A percentile compares a stretch with the other conserved stretches of the same genome.
phyloP scores from a whole-genome alignment of 805 yeast species.

The Myxozyma melibiosi region DNA sequence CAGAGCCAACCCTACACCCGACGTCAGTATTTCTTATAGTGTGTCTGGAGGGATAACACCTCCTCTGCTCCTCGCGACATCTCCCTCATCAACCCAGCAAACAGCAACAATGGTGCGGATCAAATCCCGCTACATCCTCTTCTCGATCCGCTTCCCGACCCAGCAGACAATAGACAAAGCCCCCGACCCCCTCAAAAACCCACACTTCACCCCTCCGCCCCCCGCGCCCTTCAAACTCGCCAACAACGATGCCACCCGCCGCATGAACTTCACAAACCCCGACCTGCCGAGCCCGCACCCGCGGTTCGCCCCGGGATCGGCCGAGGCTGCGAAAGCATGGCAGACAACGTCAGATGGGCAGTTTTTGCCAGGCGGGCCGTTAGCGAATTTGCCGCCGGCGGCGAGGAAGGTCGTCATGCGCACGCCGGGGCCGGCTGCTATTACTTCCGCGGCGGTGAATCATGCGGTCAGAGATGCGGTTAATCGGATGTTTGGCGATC shows the following conservation, averaged over 20 bases:
- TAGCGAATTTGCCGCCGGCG: conserved; percentile 37
- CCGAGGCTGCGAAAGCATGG: too few relatives aligned
- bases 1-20: too few relatives aligned
- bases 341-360: neutral
- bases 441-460: conserved; percentile 55
- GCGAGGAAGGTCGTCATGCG: conserved; percentile 16
- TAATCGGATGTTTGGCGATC: conserved; percentile 72
- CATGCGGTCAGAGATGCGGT: conserved; percentile 59
- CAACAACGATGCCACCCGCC: neutral
- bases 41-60: too few relatives aligned
- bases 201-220: neutral
- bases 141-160: conserved; percentile 71
- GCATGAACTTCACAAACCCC: neutral
- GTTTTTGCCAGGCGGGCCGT: conserved; percentile 11
- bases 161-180: neutral
- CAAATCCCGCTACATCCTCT: conserved; percentile 79
- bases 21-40: too few relatives aligned
- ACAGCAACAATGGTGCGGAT: conserved; percentile 87
- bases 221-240: neutral
- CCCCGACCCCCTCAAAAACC: neutral
- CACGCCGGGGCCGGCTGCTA: conserved; percentile 38
- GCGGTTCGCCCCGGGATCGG: too few relatives aligned
- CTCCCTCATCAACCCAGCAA: neutral
- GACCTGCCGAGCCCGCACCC: neutral
- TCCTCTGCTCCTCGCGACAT: too few relatives aligned